Evolutionary conservation across 2,329 filamentous ascomycete genomes (phyloP), one percentile per base, ranked within the genome.

Genomic region (Trichoderma afroharzianum): DNA sequence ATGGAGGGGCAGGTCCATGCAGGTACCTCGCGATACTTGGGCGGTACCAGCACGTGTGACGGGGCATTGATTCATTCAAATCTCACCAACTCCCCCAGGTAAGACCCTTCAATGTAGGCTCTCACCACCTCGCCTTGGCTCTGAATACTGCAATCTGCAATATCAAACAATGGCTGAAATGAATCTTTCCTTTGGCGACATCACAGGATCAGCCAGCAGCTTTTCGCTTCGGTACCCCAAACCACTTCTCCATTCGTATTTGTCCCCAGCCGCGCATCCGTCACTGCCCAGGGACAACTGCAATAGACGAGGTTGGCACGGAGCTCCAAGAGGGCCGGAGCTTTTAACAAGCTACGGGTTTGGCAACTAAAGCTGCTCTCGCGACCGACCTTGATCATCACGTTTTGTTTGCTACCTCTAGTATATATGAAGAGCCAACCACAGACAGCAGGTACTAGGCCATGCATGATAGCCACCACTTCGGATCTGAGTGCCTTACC

Each of bases 231-330:
- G 6, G 30, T 7, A 28, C 39, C 32, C 32, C 21, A 18, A n/a
- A 3, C 21, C 47, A 24, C 7, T 24, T 53, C 28, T 21, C 32
- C 33, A 68, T 68, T n/a, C 32, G 53, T 32, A 67, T 57, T 67
- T 57, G 32, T 50, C 32, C 55, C 63, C 36, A 21, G 18, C 64
- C 53, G n/a, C 55, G 36, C 18, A 59, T 30, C 55, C 36, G 18
- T 24, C 33, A 32, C 36, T 14, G 14, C n/a, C n/a, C n/a, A 26
- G 43, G 64, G 61, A 21, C 50, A 57, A 57, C 3, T n/a, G 57
- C 15, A 58, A 30, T 62, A 53, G 67, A 47, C 43, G 67, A 69
- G 67, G 39, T 69, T 69, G 57, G 58, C 57, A 69, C 67, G 57
- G 66, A 61, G 57, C 28, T 26, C 26, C 15, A 26, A 15, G 26